A percentile compares a stretch with the other conserved stretches of the same genome.
phyloP scores from a whole-genome alignment of 768 basidiomycete genomes.

The Cystobasidium ongulense region DNA sequence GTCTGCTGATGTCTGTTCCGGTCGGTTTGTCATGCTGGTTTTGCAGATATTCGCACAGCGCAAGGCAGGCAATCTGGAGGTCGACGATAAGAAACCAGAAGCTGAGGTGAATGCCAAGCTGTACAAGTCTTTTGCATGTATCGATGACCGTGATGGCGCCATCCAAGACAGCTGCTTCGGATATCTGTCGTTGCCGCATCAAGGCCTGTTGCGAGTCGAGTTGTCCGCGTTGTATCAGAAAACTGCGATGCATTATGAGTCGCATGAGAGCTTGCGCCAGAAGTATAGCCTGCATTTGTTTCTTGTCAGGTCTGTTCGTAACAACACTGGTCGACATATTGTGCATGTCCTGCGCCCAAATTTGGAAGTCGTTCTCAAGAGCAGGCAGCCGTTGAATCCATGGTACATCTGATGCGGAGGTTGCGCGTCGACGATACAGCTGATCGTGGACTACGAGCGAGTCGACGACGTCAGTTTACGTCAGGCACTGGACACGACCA shows the following conservation, averaged over 20 bases:
- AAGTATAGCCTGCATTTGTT: background rate
- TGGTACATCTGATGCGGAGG: background rate
- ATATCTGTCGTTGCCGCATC: background rate
- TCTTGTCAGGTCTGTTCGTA: conserved; percentile 4
- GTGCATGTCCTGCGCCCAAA: background rate
- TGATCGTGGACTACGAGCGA: background rate
- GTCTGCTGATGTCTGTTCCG: background rate
- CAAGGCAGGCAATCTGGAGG: background rate
- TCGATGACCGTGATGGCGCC: conserved; percentile 1
- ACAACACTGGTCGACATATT: background rate
- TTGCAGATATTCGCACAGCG: background rate
- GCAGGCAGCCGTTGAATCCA: background rate
- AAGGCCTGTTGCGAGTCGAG: background rate
- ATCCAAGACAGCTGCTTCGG: background rate
- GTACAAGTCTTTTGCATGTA: background rate
- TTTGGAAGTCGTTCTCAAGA: background rate
- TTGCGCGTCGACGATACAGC: background rate
- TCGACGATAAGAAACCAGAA: conserved; percentile 1
- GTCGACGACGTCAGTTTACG: too few relatives aligned
- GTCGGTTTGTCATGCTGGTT: conserved; percentile 5
- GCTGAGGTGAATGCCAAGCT: background rate
- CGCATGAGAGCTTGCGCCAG: conserved; percentile 7
- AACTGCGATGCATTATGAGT: conserved; percentile 11
- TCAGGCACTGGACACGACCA: background rate
- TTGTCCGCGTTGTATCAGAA: conserved; percentile 1